Evolutionary conservation across 176 grass and related monocot species (phyloP), one percentile per base, ranked within the genome.

Genomic region (Bothriochloa decipiens): DNA sequence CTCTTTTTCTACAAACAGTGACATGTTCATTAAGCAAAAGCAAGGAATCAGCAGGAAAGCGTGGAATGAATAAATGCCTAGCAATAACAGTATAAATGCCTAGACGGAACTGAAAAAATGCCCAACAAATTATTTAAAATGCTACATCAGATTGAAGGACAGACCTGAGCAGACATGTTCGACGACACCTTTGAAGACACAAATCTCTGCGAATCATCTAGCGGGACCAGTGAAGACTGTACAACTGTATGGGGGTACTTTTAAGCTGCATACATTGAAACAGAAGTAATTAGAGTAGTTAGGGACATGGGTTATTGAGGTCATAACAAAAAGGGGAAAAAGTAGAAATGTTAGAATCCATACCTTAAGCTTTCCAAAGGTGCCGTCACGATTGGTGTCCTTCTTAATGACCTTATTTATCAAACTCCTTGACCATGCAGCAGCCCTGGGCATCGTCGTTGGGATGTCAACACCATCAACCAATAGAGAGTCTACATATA

Each of bases 341-440:
- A 0, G 18, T 0, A 58, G 2, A n/a, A n/a, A 0, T 8, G 18
- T 22, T n/a, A 7, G 0, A 3, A 8, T n/a, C 8, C 55, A n/a
- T 23, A 23, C 18, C 55, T 58, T 58, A 0, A 58, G 55, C 20
- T 58, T 58, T 20, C 55, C 53, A n/a, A n/a, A 58, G 7, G 20
- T 3, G 0, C 55, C 20, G 1, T 58, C 20, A 9, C 7, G 55
- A 9, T 58, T 58, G 18, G 55, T 58, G 55, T 58, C 55, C 8
- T 9, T 2, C 20, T 58, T 58, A 7, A 58, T 3, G 0, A 58
- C 55, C 2, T 8, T 0, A 58, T 58, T 20, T 16, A 58, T 2
- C 6, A 58, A n/a, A 2, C 8, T 23, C 55, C 55, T n/a, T 8
- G 18, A 22, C 55, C 55, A 58, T n/a, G 55, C 55, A 2, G 20